A percentile compares a stretch with the other conserved stretches of the same genome.
Conservation (phyloP, 2,329 filamentous ascomycete species). For the Aspergillus caelatus region DNA sequence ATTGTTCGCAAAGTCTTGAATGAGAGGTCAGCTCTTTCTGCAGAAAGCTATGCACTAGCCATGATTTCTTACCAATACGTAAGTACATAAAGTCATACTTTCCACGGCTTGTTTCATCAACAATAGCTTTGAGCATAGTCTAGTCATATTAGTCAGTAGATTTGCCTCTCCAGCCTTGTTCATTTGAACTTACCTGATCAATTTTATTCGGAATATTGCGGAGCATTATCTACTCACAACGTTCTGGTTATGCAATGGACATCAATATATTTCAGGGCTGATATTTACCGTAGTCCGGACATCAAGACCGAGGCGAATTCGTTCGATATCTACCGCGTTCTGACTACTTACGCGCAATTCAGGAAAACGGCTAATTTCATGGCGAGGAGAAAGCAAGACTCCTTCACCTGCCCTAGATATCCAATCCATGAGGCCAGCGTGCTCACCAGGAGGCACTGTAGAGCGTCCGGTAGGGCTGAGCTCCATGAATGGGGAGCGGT, state of each 20-base stretch:
- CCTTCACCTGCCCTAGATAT: slow-evolving; percentile 33
- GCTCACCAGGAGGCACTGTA: slow-evolving; percentile 40
- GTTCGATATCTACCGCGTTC: slow-evolving; percentile 48
- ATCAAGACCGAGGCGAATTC: slow-evolving; percentile 63
- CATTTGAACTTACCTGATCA: slow-evolving; percentile 53
- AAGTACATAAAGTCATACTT: slow-evolving; percentile 95
- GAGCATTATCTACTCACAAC: slow-evolving; percentile 74
- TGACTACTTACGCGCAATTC: slow-evolving; percentile 41
- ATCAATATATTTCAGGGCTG: background rate
- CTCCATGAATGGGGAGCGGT: slow-evolving; percentile 31
- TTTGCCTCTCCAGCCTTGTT: background rate
- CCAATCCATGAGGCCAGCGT: slow-evolving; percentile 35
- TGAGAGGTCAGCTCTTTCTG: slow-evolving; percentile 1
- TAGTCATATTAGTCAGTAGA: slow-evolving; percentile 37
- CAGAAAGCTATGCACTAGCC: background rate
- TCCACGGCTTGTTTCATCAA: slow-evolving; percentile 77
- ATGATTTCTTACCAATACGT: slow-evolving; percentile 64
- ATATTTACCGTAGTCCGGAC: slow-evolving; percentile 71
- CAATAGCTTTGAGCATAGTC: slow-evolving; percentile 72
- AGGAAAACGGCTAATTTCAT: slow-evolving; percentile 28
- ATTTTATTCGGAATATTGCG: slow-evolving; percentile 94
- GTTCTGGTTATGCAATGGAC: slow-evolving; percentile 1
- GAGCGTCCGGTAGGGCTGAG: slow-evolving; percentile 45
- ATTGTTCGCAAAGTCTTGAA: slow-evolving; percentile 72
- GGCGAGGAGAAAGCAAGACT: slow-evolving; percentile 32